Percentiles rank a stretch among this genome's conserved stretches.
Conservation (phyloP, 2,329 filamentous ascomycete species). For the Gnomoniopsis smithogilvyi region DNA sequence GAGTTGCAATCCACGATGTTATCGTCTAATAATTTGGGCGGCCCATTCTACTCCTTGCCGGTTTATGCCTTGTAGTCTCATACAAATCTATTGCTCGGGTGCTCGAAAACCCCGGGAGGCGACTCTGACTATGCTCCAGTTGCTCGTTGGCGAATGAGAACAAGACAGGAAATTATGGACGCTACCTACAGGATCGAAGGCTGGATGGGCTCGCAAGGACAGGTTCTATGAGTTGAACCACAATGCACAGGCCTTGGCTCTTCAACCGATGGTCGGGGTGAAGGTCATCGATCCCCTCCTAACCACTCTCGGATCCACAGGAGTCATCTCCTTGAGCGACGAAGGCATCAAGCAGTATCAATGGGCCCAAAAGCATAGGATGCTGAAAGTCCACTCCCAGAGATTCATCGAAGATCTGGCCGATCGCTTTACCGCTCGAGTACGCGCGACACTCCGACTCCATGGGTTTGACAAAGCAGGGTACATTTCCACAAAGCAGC, state of each 20-base stretch:
- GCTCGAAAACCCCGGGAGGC: too few species aligned
- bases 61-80: too few species aligned
- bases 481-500: too few species aligned
- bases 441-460: too few species aligned
- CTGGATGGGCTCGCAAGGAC: background rate
- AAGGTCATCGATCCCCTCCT: background rate
- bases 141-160: background rate
- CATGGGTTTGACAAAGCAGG: too few species aligned
- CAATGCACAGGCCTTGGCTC: background rate
- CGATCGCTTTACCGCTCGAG: too few species aligned
- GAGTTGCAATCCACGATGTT: too few species aligned
- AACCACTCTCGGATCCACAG: background rate
- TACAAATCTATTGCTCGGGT: too few species aligned
- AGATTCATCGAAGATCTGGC: too few species aligned
- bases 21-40: too few species aligned
- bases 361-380: background rate
- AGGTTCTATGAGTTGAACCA: background rate
- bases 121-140: too few species aligned
- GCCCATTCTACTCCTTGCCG: too few species aligned
- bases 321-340: background rate
- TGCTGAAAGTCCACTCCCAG: background rate
- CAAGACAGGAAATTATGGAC: background rate
- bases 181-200: background rate
- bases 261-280: background rate
- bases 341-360: background rate